phyloP scores from a whole-genome alignment of 306 rosid species.

The Rosa rugosa region DNA sequence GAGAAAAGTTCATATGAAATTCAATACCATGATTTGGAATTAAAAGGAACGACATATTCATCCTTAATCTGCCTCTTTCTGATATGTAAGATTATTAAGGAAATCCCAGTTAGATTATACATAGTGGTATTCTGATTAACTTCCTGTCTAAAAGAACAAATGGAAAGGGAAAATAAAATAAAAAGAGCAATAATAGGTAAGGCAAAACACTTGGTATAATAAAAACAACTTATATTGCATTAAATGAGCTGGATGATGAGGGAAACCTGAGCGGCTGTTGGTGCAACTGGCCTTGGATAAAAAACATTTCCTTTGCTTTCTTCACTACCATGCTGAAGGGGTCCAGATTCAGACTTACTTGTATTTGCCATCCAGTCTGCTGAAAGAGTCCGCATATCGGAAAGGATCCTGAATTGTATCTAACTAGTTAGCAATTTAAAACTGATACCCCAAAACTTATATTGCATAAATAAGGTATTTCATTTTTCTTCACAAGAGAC shows the following conservation, averaged over 20 bases:
- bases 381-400: slow-evolving; percentile 98
- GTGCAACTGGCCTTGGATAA: slow-evolving; percentile 95
- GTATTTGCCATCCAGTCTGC: slow-evolving; percentile 99
- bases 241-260: neutral
- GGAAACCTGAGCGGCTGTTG: slow-evolving; percentile 92
- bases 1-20: neutral
- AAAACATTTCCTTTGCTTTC: slow-evolving; percentile 81
- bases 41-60: neutral
- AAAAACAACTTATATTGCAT: neutral
- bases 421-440: slow-evolving; percentile 28
- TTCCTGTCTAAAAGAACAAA: neutral
- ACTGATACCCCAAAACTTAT: neutral
- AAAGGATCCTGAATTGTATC: slow-evolving; percentile 79
- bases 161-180: too few species aligned
- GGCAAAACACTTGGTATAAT: neutral
- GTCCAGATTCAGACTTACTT: slow-evolving; percentile 78
- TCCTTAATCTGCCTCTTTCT: neutral
- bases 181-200: neutral
- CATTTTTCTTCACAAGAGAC: neutral
- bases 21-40: neutral
- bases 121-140: neutral
- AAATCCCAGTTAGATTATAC: neutral
- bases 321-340: slow-evolving; percentile 89
- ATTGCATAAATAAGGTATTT: neutral
- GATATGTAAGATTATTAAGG: neutral